Evolutionary conservation across 2,329 filamentous ascomycete genomes (phyloP).

Genomic region (Colletotrichum zoysiae): DNA sequence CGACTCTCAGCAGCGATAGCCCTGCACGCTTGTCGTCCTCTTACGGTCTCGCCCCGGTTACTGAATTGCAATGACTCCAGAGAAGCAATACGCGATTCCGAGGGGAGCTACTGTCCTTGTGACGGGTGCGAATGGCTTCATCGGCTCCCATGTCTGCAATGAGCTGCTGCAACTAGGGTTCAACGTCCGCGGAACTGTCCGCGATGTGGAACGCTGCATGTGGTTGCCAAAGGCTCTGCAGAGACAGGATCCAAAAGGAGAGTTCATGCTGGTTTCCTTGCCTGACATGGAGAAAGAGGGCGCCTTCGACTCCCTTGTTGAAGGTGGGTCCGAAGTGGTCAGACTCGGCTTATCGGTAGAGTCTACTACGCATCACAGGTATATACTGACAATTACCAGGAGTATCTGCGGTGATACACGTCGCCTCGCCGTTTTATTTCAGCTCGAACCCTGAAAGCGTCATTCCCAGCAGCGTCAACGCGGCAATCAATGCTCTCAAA

Average conservation of each 20-base stretch:
- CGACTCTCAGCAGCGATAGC: background rate
- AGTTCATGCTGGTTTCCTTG: constrained; percentile 50
- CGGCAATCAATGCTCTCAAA: constrained; percentile 49
- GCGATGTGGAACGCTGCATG: constrained; percentile 47
- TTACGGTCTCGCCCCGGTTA: background rate
- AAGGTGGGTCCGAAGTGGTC: constrained; percentile 42
- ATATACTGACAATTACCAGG: background rate
- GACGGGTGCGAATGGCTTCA: constrained; percentile 59
- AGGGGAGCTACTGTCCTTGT: constrained; percentile 49
- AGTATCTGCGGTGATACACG: constrained; percentile 45
- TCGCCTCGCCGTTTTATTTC: constrained; percentile 52
- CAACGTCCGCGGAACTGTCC: constrained; percentile 55
- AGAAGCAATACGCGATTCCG: constrained; percentile 27
- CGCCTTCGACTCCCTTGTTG: constrained; percentile 47
- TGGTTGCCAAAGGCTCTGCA: constrained; percentile 49
- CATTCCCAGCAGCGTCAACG: constrained; percentile 51
- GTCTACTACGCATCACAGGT: background rate
- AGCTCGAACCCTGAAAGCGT: constrained; percentile 54
- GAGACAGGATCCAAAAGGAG: constrained; percentile 48
- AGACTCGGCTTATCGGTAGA: no score
- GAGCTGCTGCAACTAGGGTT: constrained; percentile 53
- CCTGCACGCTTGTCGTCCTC: background rate
- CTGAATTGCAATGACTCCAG: constrained; percentile 29
- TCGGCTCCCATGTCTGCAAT: constrained; percentile 55
- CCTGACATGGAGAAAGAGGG: constrained; percentile 49